Percentiles rank a stretch among this genome's conserved stretches.
These are phyloP conservation scores for Cercospora sojina DNA, from an alignment of 2,329 filamentous ascomycete genomes.

Conservation along the genomic window DNA sequence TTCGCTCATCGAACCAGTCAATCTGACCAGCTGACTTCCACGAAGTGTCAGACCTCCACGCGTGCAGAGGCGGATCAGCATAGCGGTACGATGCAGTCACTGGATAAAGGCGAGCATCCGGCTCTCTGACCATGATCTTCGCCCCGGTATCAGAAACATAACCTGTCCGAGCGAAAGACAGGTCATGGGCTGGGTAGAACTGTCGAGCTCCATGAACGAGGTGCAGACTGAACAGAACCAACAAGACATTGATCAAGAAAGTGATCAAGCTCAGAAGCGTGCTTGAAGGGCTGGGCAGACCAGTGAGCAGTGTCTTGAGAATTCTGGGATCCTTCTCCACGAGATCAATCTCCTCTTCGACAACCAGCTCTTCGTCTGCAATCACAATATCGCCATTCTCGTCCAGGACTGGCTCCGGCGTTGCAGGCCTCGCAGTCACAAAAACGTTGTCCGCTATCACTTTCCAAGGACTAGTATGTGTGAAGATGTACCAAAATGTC, in stretches of 20 bases:
- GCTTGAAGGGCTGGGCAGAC: constrained; percentile 72
- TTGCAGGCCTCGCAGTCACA: constrained; percentile 43
- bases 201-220: constrained; percentile 71
- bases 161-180: constrained; percentile 83
- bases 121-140: constrained; percentile 80
- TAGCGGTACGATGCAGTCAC: constrained; percentile 65
- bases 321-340: constrained; percentile 57
- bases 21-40: constrained; percentile 70
- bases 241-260: constrained; percentile 64
- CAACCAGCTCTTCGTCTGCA: constrained; percentile 54
- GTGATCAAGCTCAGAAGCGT: constrained; percentile 58
- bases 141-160: constrained; percentile 80
- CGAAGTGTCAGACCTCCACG: constrained; percentile 48
- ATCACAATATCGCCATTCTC: constrained; percentile 37
- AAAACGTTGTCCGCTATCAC: constrained; percentile 39
- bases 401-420: constrained; percentile 31
- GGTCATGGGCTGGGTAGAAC: constrained; percentile 67
- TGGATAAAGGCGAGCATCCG: constrained; percentile 71
- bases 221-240: constrained; percentile 72
- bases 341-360: constrained; percentile 63
- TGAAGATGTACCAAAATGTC: constrained; percentile 38
- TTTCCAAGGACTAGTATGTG: constrained; percentile 34
- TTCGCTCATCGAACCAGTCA: constrained; percentile 66
- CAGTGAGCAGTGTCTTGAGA: constrained; percentile 68
- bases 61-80: constrained; percentile 32